These are phyloP conservation scores for Antarctomyces pellizariae DNA, from an alignment of 495 filamentous ascomycete species.

Conservation along the genomic window DNA sequence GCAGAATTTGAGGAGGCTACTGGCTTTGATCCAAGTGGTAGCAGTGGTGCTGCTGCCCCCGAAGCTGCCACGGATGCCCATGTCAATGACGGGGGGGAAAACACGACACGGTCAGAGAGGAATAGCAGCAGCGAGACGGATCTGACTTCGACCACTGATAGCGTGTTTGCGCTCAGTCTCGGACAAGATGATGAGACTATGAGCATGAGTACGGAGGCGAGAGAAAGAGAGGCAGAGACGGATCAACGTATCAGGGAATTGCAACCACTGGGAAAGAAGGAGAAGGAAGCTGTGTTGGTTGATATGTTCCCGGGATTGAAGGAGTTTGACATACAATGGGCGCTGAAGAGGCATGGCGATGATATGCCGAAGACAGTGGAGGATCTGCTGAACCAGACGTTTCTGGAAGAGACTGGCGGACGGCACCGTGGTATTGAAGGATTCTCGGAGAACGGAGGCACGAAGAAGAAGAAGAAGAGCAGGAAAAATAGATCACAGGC, in stretches of 20 bases:
- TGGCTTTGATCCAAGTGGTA: constrained; percentile 60
- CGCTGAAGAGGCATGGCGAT: constrained; percentile 36
- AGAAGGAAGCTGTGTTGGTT: constrained; percentile 29
- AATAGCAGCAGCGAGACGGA: constrained; percentile 10
- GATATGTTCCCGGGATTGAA: constrained; percentile 50
- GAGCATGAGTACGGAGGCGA: too few species aligned
- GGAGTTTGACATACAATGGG: constrained; percentile 34
- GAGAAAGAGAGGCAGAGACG: constrained; percentile 3
- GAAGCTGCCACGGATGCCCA: not conserved
- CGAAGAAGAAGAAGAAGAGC: constrained; percentile 19
- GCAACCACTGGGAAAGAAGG: constrained; percentile 26
- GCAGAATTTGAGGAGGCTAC: constrained; percentile 40
- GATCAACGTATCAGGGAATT: constrained; percentile 11
- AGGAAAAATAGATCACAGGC: too few species aligned
- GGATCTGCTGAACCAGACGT: constrained; percentile 52
- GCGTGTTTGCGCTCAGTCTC: constrained; percentile 3
- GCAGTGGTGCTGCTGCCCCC: constrained; percentile 17
- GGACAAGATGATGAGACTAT: too few species aligned
- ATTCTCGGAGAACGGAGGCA: constrained; percentile 28
- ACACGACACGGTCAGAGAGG: constrained; percentile 7
- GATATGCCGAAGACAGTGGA: constrained; percentile 52
- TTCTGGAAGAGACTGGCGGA: constrained; percentile 35
- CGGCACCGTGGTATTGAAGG: constrained; percentile 57
- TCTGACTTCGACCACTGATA: constrained; percentile 8
- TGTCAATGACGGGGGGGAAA: constrained; percentile 6